phyloP scores from a whole-genome alignment of 352 stramenopile species.

The Globisporangium paddicum region DNA sequence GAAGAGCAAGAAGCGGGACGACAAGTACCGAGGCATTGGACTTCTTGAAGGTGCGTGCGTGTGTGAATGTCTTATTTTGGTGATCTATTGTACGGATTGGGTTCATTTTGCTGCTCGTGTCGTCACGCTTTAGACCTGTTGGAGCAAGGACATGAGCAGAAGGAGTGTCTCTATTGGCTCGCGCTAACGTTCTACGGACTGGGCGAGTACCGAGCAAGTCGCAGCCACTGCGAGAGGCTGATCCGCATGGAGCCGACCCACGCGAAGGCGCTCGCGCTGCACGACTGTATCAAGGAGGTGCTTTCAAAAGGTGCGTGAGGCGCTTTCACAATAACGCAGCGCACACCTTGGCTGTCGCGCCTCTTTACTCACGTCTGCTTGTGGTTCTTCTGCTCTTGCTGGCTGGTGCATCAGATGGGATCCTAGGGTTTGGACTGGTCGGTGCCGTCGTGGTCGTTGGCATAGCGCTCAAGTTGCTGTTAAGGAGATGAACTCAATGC shows the following conservation, averaged over 20 bases:
- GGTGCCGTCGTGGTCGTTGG: conserved; percentile 67
- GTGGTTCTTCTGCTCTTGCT: background rate
- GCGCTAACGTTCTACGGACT: conserved; percentile 61
- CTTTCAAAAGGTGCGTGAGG: conserved; percentile 46
- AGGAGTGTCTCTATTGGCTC: conserved; percentile 81
- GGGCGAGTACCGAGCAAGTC: conserved; percentile 65
- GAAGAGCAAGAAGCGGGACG: conserved; percentile 77
- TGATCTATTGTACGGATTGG: background rate
- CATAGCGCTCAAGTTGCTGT: conserved; percentile 65
- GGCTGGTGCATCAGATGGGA: conserved; percentile 31
- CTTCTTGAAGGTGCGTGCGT: conserved; percentile 53
- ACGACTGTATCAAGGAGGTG: conserved; percentile 74
- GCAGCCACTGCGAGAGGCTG: conserved; percentile 65
- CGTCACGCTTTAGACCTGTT: conserved; percentile 44
- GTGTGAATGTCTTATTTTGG: background rate
- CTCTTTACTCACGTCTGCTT: background rate
- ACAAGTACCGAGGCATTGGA: conserved; percentile 68
- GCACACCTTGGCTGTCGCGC: background rate
- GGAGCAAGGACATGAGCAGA: conserved; percentile 35
- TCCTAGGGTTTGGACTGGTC: conserved; percentile 65
- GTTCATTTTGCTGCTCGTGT: background rate
- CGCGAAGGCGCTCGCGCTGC: conserved; percentile 63
- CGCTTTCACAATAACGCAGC: background rate
- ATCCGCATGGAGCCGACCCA: conserved; percentile 72
- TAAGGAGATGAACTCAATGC: conserved; percentile 49